Base-by-base conservation (phyloP, 176 grass and related monocot genomes). In the Ananas comosus region DNA sequence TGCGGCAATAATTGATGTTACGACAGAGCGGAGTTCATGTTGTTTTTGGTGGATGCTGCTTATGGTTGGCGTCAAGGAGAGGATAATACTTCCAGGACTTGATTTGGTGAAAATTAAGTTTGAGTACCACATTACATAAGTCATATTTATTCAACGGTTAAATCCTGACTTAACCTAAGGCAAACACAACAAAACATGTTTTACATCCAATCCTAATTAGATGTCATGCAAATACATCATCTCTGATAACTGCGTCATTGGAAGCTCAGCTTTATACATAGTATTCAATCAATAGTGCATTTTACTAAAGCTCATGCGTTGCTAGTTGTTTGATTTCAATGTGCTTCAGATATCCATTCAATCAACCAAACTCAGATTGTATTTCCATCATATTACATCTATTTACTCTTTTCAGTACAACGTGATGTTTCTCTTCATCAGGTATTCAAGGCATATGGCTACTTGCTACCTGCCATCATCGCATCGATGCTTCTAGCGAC, bases 401-500 rank as follows among this genome's bases (percentile, higher is more conserved):
- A 42, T 42, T 42, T 42, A 18, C n/a, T 61, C 2, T 18, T 61
- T 61, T 61, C 8, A 1, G 16, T 61, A 22, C 16, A 56, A 56
- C 16, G 2, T 56, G 12, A 56, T 61, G 21, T 18, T 61, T 61
- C 65, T 10, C 25, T 57, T 22, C 29, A 50, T 13, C 50, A 96
- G 88, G 83, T 88, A 14, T 81, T 78, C 13, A 86, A 81, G 68
- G 70, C 48, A 16, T 88, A 86, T 27, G 88, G 88, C 33, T 84
- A 78, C 66, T 53, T 91, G 69, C 76, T 91, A 68, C 88, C 91
- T 9, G 70, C 82, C 58, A 78, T 96, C 33, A 68, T 96, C 66
- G 74, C 22, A 21, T 96, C 88, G 19, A 86, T 88, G 82, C 54
- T 91, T 75, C 68, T 77, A 29, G 47, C 85, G 12, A 86, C 85